Percentiles rank a stretch among this genome's conserved stretches.
Conservation (phyloP, 352 stramenopile species). For the Lagenidium sp. region DNA sequence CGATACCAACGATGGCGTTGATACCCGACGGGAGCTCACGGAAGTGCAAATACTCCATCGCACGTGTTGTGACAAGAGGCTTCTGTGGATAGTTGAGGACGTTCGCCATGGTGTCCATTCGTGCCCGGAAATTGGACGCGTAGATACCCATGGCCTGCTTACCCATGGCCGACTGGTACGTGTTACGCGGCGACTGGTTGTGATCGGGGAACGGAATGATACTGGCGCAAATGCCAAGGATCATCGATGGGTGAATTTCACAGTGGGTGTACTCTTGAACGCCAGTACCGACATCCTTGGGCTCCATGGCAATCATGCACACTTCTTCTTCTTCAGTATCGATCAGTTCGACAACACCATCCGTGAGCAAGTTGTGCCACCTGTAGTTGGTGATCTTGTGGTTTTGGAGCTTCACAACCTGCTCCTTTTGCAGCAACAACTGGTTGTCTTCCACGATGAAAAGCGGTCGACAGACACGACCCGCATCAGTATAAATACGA, state of each 20-base stretch:
- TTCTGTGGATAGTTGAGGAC: constrained; percentile 99
- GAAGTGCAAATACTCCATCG: constrained; percentile 99
- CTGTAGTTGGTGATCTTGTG: constrained; percentile 86
- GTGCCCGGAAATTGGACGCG: constrained; percentile 97
- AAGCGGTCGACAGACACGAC: constrained; percentile 96
- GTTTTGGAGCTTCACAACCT: constrained; percentile 94
- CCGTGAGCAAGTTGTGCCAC: constrained; percentile 85
- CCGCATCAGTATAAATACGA: constrained; percentile 99
- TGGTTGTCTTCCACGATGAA: constrained; percentile 98
- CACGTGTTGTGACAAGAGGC: constrained; percentile 96
- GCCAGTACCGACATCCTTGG: constrained; percentile 87
- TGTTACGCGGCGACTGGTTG: constrained; percentile 99
- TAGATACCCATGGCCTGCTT: constrained; percentile 99
- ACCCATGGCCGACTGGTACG: constrained; percentile 99
- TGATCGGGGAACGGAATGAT: constrained; percentile 99
- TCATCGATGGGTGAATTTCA: constrained; percentile 99
- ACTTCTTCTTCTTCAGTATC: constrained; percentile 99
- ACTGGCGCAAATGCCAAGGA: constrained; percentile 98
- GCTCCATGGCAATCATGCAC: constrained; percentile 99
- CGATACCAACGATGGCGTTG: constrained; percentile 93
- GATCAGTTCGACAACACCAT: constrained; percentile 97
- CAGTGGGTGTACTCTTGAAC: constrained; percentile 98
- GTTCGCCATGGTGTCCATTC: constrained; percentile 99
- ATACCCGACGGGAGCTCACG: constrained; percentile 98
- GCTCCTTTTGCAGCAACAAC: constrained; percentile 94